Conservation (phyloP, 2,329 filamentous ascomycete genomes). For the Biscogniauxia marginata region DNA sequence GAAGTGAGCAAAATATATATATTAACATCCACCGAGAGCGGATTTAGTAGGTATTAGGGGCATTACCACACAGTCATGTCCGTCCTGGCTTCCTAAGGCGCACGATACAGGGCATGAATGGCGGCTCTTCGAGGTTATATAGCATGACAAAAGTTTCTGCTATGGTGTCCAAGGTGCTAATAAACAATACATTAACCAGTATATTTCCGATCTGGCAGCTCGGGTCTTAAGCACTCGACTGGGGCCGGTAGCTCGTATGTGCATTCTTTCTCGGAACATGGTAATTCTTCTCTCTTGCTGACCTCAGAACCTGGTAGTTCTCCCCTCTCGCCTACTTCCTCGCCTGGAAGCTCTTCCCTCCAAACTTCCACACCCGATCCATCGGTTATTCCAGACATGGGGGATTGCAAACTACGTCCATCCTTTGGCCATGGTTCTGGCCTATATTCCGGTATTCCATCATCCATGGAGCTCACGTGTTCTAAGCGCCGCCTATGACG, state of each 20-base stretch:
- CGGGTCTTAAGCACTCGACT: slow-evolving; percentile 16
- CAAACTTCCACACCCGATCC: slow-evolving; percentile 14
- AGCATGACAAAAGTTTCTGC: slow-evolving; percentile 2
- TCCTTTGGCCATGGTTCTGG: slow-evolving; percentile 29
- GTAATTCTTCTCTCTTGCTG: slow-evolving; percentile 16
- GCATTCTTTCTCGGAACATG: slow-evolving; percentile 21
- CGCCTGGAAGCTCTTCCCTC: slow-evolving; percentile 10
- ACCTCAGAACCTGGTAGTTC: slow-evolving; percentile 23
- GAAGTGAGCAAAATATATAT: not conserved
- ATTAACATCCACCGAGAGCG: not conserved
- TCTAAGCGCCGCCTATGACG: slow-evolving; percentile 3
- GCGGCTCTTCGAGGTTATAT: slow-evolving; percentile 3
- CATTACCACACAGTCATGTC: not conserved
- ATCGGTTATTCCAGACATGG: slow-evolving; percentile 8
- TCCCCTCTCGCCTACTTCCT: slow-evolving; percentile 9
- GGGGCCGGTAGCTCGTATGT: slow-evolving; percentile 25
- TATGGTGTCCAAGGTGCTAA: not conserved
- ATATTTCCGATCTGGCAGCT: slow-evolving; percentile 28
- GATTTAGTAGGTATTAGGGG: not conserved
- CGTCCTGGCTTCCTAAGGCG: not conserved
- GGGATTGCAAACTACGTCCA: slow-evolving; percentile 8
- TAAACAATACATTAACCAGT: slow-evolving; percentile 18
- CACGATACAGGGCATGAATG: not conserved
- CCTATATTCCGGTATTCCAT: slow-evolving; percentile 25
- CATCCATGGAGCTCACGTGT: slow-evolving; percentile 2